These are phyloP conservation scores for Excoecaria agallocha DNA, from an alignment of 345 rosid species.

Conservation along the genomic window DNA sequence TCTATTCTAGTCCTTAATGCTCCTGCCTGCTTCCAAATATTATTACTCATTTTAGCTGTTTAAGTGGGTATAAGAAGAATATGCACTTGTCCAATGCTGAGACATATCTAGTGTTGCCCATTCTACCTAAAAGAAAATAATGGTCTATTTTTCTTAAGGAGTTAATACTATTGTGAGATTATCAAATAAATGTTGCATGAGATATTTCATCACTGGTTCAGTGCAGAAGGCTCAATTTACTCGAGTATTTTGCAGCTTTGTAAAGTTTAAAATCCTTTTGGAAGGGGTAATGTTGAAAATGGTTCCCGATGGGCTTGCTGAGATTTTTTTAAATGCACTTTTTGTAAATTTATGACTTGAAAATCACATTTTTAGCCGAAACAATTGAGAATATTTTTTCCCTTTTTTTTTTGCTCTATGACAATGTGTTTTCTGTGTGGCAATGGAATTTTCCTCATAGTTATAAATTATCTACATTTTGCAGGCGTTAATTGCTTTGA, in stretches of 20 bases:
- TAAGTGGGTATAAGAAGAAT: background rate
- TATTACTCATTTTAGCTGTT: slow-evolving; percentile 6
- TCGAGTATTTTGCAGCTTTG: background rate
- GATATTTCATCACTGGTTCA: background rate
- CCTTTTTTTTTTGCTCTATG: background rate
- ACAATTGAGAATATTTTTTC: background rate
- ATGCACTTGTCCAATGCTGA: background rate
- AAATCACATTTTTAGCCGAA: background rate
- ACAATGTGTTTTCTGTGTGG: background rate
- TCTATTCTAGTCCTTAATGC: background rate
- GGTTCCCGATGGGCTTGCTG: background rate
- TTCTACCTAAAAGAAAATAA: background rate
- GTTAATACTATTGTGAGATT: background rate
- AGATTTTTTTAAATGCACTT: background rate
- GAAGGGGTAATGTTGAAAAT: background rate
- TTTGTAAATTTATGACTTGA: background rate
- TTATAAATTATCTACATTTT: slow-evolving; percentile 18
- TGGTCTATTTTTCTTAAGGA: background rate
- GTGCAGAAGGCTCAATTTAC: background rate
- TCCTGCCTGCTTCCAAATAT: background rate
- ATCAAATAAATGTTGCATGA: background rate
- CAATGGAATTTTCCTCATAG: background rate
- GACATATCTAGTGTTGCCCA: background rate
- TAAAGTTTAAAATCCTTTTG: background rate
- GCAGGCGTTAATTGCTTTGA: slow-evolving; percentile 83